Conservation (phyloP, 768 basidiomycete species). For the Lactarius hatsudake region DNA sequence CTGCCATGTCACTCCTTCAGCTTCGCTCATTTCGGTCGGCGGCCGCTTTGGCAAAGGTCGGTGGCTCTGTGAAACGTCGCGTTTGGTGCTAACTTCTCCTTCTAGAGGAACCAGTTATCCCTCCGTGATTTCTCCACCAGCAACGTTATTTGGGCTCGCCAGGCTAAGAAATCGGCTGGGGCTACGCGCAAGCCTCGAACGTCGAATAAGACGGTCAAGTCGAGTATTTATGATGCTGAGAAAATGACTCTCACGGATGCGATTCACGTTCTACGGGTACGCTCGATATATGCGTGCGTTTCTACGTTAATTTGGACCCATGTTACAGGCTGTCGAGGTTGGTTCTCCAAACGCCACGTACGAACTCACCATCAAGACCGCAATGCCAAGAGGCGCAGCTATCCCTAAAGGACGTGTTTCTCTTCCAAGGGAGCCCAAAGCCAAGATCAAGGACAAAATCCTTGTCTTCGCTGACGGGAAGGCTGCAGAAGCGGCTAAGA, state of each 20-base stretch:
- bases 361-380: constrained; percentile 78
- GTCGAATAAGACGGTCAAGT: constrained; percentile 48
- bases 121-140: constrained; percentile 54
- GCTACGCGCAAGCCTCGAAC: constrained; percentile 56
- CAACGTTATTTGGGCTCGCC: constrained; percentile 45
- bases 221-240: constrained; percentile 58
- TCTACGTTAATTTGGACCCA: constrained; percentile 7
- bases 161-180: constrained; percentile 55
- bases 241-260: constrained; percentile 66
- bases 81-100: not conserved
- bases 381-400: constrained; percentile 70
- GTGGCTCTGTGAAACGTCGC: not conserved
- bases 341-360: constrained; percentile 72
- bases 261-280: constrained; percentile 57
- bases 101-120: constrained; percentile 18
- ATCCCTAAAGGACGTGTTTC: constrained; percentile 89
- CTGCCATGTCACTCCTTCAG: constrained; percentile 19
- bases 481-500: constrained; percentile 76
- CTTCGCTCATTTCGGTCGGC: constrained; percentile 1
- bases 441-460: constrained; percentile 67
- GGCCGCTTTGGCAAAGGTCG: not conserved
- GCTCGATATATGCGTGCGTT: constrained; percentile 35
- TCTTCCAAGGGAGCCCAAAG: constrained; percentile 77
- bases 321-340: constrained; percentile 75
- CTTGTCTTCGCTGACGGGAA: constrained; percentile 92